These are phyloP conservation scores for Capronia coronata DNA, from an alignment of 2,329 filamentous ascomycete species.

Conservation along the genomic window DNA sequence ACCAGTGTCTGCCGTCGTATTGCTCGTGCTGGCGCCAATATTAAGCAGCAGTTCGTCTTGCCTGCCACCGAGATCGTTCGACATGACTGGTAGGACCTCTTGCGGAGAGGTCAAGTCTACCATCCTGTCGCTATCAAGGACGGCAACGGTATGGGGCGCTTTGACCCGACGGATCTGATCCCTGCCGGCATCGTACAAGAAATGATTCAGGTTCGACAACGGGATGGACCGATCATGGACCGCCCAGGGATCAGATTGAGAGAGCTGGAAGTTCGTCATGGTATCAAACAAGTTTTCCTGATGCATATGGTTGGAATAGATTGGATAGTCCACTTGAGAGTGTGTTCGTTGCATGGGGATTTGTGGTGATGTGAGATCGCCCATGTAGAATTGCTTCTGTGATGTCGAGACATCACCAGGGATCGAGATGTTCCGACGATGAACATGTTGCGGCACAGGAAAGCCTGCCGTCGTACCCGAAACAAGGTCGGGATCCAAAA, in stretches of 20 bases:
- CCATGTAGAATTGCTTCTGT: slow-evolving; percentile 2
- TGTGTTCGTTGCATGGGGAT: slow-evolving; percentile 5
- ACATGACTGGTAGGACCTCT: slow-evolving; percentile 3
- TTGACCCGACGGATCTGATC: not conserved
- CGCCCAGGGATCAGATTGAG: not conserved
- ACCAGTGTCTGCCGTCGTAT: not conserved
- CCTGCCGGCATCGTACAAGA: not conserved
- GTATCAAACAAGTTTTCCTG: not conserved
- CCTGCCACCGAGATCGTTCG: slow-evolving; percentile 2
- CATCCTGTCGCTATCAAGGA: slow-evolving; percentile 7
- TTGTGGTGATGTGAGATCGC: not conserved
- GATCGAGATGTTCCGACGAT: slow-evolving; percentile 4
- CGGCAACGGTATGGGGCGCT: slow-evolving; percentile 14
- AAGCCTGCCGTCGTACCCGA: not conserved
- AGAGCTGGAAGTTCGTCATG: not conserved
- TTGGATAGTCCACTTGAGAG: slow-evolving; percentile 7
- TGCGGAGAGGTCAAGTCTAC: slow-evolving; percentile 9
- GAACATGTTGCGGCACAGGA: not conserved
- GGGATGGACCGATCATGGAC: not conserved
- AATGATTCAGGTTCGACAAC: not conserved
- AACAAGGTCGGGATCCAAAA: not conserved
- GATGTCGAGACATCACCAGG: not conserved
- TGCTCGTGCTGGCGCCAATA: slow-evolving; percentile 5
- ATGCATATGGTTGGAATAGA: slow-evolving; percentile 1
- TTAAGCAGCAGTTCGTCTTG: slow-evolving; percentile 19